Conservation (phyloP, 352 stramenopile genomes). For the Globisporangium spinosum region DNA sequence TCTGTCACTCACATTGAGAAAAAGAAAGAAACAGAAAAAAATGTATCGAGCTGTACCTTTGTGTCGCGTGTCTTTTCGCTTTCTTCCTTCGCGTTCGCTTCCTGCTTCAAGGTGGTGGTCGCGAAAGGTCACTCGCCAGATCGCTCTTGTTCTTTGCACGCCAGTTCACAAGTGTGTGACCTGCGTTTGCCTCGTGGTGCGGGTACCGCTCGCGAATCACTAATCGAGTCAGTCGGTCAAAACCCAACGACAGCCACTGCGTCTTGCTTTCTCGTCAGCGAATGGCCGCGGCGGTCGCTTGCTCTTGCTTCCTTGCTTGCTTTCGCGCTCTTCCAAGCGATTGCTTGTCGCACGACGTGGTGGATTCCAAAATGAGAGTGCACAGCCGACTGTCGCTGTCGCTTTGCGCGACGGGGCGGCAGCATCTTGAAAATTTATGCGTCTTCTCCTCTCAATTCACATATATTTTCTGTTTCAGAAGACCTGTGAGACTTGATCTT, state of each 20-base stretch:
- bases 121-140: conserved; percentile 1
- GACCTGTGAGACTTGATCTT: not conserved
- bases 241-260: not conserved
- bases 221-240: not conserved
- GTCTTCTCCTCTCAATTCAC: not conserved
- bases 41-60: not conserved
- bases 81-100: not conserved
- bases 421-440: not conserved
- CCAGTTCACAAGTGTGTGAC: not conserved
- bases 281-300: not conserved
- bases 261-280: not conserved
- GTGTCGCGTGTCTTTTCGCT: conserved; percentile 11
- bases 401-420: conserved; percentile 3
- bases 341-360: conserved; percentile 10
- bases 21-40: not conserved
- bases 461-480: not conserved
- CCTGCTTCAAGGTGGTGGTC: not conserved
- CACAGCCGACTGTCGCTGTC: not conserved
- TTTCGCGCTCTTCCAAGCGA: conserved; percentile 1
- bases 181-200: not conserved
- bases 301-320: not conserved
- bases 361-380: conserved; percentile 11
- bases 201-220: not conserved
- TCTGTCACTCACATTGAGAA: not conserved
- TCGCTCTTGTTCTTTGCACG: not conserved